A percentile compares a stretch with the other conserved stretches of the same genome.
Evolutionary conservation across 1,139 yeast genomes (phyloP).

Genomic region (Zygosaccharomyces pseudobailii): DNA sequence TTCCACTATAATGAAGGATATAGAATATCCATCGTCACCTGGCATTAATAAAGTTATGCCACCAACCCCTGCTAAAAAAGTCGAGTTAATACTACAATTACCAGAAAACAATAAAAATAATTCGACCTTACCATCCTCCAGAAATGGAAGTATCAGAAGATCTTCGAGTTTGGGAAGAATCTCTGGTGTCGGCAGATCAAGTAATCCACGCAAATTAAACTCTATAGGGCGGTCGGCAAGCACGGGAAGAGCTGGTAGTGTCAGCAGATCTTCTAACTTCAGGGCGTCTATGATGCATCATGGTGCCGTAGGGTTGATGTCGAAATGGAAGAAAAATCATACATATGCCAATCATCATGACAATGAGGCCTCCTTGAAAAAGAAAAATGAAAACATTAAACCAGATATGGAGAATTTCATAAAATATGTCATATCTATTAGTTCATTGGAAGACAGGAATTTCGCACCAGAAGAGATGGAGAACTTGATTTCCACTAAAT

Average conservation of each 20-base stretch:
- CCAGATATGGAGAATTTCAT: constrained; percentile 36
- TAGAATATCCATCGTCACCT: constrained; percentile 38
- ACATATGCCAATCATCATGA: constrained; percentile 3
- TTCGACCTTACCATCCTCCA: not conserved
- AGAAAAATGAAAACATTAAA: constrained; percentile 10
- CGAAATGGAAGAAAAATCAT: constrained; percentile 32
- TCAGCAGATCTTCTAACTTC: not conserved
- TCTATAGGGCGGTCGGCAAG: not conserved
- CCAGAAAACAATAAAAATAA: constrained; percentile 14
- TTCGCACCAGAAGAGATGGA: constrained; percentile 19
- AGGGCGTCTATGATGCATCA: constrained; percentile 11
- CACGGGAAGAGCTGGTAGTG: not conserved
- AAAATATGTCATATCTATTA: constrained; percentile 38
- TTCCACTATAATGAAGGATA: constrained; percentile 33
- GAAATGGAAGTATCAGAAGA: constrained; percentile 1
- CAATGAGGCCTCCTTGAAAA: not conserved
- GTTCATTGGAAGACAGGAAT: constrained; percentile 30
- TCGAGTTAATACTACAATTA: constrained; percentile 41
- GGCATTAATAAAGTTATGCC: constrained; percentile 48
- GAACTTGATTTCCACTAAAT: constrained; percentile 41
- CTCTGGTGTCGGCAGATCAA: not conserved
- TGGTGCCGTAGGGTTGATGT: constrained; percentile 27
- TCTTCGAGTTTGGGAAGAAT: not conserved
- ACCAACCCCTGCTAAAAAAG: constrained; percentile 63
- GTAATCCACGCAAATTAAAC: not conserved